Evolutionary conservation across 2,329 filamentous ascomycete genomes (phyloP), one percentile per base, ranked within the genome.

Genomic region (Dactylella cylindrospora): DNA sequence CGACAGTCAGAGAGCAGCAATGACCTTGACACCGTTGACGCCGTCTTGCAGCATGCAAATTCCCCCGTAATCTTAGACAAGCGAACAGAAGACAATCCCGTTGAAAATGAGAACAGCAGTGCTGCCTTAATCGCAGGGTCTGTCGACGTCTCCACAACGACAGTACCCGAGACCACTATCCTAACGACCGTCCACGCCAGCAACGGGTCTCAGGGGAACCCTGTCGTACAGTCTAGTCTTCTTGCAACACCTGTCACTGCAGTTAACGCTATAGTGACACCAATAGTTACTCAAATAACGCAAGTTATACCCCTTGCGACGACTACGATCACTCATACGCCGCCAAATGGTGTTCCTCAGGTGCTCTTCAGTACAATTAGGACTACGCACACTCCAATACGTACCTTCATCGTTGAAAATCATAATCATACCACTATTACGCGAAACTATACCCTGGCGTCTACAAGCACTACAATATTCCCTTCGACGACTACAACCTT

Each of bases 221-320:
- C n/a, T n/a, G n/a, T n/a, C n/a, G n/a, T n/a, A n/a, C n/a, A n/a
- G n/a, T n/a, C n/a, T n/a, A n/a, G n/a, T n/a, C n/a, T n/a, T 22
- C 4, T 20, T 46, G 9, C 31, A 36, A 26, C 25, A 20, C 8
- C 4, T n/a, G 3, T 26, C 39, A 39, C 23, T 12, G 17, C 17
- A 10, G 10, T 29, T 8, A 28, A 31, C 19, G 20, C 9, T 3
- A 13, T 20, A 19, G 35, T 57, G 3, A 36, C 43, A 25, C 52
- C 43, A 23, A n/a, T 57, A 13, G 49, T 49, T 17, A 57, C 43
- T 5, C 22, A 57, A 12, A 36, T 57, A 28, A 57, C 52, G 4
- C 43, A 57, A 26, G 36, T 45, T 31, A 36, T 57, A 12, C 52
- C 41, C 22, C 43, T 36, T 22, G 41, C 43, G n/a, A 57, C 52